Evolutionary conservation across 805 yeast species (phyloP).

Genomic region (Schwanniomyces occidentalis): DNA sequence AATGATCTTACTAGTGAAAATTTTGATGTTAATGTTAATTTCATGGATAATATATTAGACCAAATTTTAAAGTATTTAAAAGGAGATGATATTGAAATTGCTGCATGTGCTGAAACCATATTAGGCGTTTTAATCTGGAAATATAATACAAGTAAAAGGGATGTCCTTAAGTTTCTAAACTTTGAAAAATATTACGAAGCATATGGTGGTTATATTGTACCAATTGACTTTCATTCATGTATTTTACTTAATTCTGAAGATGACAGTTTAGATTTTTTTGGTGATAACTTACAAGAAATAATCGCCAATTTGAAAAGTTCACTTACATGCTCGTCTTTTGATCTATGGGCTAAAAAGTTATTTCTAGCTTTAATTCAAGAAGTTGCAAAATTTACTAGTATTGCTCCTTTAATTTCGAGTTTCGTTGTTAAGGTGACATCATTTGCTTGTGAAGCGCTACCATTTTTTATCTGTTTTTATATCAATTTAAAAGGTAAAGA

Average conservation of each 20-base stretch:
- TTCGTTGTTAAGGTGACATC: constrained; percentile 20
- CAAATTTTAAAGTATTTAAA: constrained; percentile 19
- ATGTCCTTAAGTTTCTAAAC: constrained; percentile 20
- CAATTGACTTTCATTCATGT: constrained; percentile 36
- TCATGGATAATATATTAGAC: constrained; percentile 26
- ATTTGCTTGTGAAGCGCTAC: constrained; percentile 19
- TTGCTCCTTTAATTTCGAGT: constrained; percentile 32
- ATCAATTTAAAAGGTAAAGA: constrained; percentile 14
- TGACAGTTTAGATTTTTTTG: constrained; percentile 15
- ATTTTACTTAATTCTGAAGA: constrained; percentile 25
- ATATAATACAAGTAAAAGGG: constrained; percentile 15
- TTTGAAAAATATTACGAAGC: constrained; percentile 16
- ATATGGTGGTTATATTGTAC: constrained; percentile 22
- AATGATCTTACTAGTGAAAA: constrained; percentile 10
- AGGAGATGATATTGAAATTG: constrained; percentile 15
- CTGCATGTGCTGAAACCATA: constrained; percentile 37
- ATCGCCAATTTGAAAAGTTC: constrained; percentile 11
- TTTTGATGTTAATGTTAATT: constrained; percentile 17
- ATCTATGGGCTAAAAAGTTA: constrained; percentile 29
- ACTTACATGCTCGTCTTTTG: constrained; percentile 12
- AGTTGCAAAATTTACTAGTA: constrained; percentile 23
- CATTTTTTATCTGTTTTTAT: constrained; percentile 26
- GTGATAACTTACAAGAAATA: constrained; percentile 12
- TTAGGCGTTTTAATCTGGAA: constrained; percentile 40
- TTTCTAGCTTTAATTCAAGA: constrained; percentile 35